These are phyloP conservation scores for Ballota nigra DNA, from an alignment of 257 asterid species.

Conservation along the genomic window DNA sequence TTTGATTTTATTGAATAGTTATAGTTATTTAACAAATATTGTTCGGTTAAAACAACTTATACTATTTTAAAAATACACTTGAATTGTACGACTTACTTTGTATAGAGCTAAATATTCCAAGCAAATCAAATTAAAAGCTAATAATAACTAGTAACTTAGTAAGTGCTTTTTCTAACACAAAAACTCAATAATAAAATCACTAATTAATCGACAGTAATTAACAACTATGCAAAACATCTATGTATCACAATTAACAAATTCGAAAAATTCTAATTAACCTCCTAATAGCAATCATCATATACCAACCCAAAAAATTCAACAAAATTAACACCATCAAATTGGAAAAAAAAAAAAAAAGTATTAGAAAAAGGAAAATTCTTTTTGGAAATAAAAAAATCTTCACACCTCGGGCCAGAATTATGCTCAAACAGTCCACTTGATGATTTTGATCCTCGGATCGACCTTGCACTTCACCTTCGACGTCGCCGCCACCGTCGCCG, in stretches of 20 bases:
- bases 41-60: no score
- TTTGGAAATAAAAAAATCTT: neutral
- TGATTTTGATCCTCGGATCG: conserved; percentile 66
- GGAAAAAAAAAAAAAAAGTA: neutral
- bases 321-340: conserved; percentile 9
- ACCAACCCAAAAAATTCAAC: conserved; percentile 20
- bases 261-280: conserved; percentile 22
- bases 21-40: no score
- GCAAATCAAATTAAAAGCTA: neutral
- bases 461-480: conserved; percentile 58
- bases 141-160: no score
- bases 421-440: conserved; percentile 65
- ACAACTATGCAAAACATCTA: conserved; percentile 19
- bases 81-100: no score
- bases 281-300: conserved; percentile 38
- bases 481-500: conserved; percentile 47
- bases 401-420: conserved; percentile 29
- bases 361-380: neutral
- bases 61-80: no score
- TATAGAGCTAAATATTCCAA: no score
- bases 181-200: neutral
- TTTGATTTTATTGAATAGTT: no score
- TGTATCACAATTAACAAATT: conserved; percentile 6
- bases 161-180: neutral
- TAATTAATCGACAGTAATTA: neutral